Percentiles rank a stretch among this genome's conserved stretches.
These are phyloP conservation scores for Prinsepia uniflora DNA, from an alignment of 306 rosid species.

Conservation along the genomic window DNA sequence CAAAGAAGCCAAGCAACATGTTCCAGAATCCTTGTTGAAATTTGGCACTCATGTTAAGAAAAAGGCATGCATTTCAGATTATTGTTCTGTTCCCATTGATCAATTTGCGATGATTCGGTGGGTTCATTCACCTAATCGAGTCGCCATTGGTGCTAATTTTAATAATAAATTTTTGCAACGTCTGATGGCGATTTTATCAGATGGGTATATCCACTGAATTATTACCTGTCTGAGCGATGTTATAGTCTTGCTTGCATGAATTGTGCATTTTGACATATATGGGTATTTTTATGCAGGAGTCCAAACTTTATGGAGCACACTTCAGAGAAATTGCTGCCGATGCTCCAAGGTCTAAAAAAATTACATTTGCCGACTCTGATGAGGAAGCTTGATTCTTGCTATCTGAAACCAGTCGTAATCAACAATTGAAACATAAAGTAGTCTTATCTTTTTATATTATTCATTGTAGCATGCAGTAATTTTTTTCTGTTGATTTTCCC, in stretches of 20 bases:
- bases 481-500: no score
- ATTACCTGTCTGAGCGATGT: not conserved
- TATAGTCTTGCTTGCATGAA: not conserved
- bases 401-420: conserved; percentile 6
- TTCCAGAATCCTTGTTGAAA: conserved; percentile 64
- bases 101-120: no score
- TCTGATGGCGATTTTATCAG: no score
- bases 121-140: no score
- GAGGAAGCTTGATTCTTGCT: conserved; percentile 52
- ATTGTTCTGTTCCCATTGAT: not conserved
- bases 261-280: not conserved
- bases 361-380: conserved; percentile 70
- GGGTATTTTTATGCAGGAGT: conserved; percentile 50
- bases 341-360: conserved; percentile 78
- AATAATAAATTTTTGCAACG: no score
- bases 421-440: not conserved
- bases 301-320: conserved; percentile 92
- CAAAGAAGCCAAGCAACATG: conserved; percentile 83
- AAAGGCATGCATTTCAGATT: conserved; percentile 47
- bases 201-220: no score
- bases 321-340: conserved; percentile 75
- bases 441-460: no score
- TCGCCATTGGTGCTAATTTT: no score
- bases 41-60: conserved; percentile 96
- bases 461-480: no score